Evolutionary conservation across 1,139 yeast species (phyloP).

Genomic region (Yamadazyma kanchanaburiensis): DNA sequence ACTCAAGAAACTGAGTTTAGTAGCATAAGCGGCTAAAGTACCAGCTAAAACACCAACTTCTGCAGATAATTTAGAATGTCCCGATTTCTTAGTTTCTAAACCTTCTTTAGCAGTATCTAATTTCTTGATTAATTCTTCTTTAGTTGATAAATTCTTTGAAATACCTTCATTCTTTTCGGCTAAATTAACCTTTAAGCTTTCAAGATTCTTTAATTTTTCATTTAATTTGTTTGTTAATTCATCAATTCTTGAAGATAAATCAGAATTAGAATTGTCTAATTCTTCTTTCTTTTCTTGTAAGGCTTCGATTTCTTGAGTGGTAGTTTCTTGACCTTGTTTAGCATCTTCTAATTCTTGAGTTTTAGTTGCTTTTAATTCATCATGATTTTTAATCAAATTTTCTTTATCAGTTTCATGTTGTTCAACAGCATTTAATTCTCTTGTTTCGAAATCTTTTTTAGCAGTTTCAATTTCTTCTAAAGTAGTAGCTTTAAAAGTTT

Average conservation of each 20-base stretch:
- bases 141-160: slow-evolving; percentile 31
- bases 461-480: slow-evolving; percentile 45
- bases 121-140: slow-evolving; percentile 39
- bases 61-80: slow-evolving; percentile 35
- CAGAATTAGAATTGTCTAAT: slow-evolving; percentile 43
- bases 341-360: slow-evolving; percentile 48
- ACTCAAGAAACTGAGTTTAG: slow-evolving; percentile 39
- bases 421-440: slow-evolving; percentile 47
- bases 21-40: slow-evolving; percentile 42
- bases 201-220: slow-evolving; percentile 37
- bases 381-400: slow-evolving; percentile 42
- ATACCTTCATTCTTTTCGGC: slow-evolving; percentile 38
- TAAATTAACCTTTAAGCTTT: slow-evolving; percentile 40
- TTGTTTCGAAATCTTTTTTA: slow-evolving; percentile 39
- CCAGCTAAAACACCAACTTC: slow-evolving; percentile 46
- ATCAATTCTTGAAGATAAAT: slow-evolving; percentile 36
- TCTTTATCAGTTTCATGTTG: slow-evolving; percentile 47
- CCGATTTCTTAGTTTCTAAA: slow-evolving; percentile 32
- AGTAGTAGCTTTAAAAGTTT: slow-evolving; percentile 36
- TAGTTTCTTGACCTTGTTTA: slow-evolving; percentile 43
- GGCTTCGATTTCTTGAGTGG: slow-evolving; percentile 44
- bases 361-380: slow-evolving; percentile 46
- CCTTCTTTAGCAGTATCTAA: slow-evolving; percentile 32
- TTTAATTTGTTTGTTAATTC: slow-evolving; percentile 40
- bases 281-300: slow-evolving; percentile 42